These are phyloP conservation scores for Trichoderma polysporum DNA, from an alignment of 2,329 filamentous ascomycete genomes.

Conservation along the genomic window DNA sequence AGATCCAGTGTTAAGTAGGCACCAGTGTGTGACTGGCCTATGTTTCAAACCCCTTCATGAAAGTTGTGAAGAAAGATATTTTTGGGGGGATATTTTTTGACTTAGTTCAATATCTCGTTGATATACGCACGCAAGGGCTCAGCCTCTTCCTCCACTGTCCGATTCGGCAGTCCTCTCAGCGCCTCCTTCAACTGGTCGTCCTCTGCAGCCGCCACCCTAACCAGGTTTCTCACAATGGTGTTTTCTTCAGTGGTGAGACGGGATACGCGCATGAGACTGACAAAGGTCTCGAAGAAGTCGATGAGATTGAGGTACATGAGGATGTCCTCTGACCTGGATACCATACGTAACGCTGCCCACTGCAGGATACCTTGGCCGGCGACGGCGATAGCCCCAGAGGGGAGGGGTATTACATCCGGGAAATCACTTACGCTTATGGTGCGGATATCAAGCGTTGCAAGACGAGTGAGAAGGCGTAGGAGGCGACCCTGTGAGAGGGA, in stretches of 20 bases:
- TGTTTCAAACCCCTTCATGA: background rate
- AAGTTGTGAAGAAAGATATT: background rate
- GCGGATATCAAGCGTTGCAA: slow-evolving; percentile 48
- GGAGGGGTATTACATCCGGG: slow-evolving; percentile 35
- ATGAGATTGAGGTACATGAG: slow-evolving; percentile 52
- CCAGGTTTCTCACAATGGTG: slow-evolving; percentile 38
- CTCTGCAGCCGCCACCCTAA: slow-evolving; percentile 41
- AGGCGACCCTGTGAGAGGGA: slow-evolving; percentile 54
- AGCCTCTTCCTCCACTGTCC: slow-evolving; percentile 52
- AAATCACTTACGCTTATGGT: slow-evolving; percentile 41
- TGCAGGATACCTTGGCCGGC: slow-evolving; percentile 46
- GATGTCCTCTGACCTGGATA: slow-evolving; percentile 50
- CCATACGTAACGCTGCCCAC: slow-evolving; percentile 53
- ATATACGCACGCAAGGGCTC: slow-evolving; percentile 49
- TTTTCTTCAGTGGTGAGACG: slow-evolving; percentile 38
- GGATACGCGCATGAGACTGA: slow-evolving; percentile 48
- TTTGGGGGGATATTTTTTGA: background rate
- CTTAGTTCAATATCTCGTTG: slow-evolving; percentile 38
- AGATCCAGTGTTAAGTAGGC: background rate
- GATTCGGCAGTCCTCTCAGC: slow-evolving; percentile 45
- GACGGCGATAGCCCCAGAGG: slow-evolving; percentile 23
- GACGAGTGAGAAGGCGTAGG: slow-evolving; percentile 50
- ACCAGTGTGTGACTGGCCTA: background rate
- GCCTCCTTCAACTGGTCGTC: slow-evolving; percentile 42
- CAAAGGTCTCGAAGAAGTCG: slow-evolving; percentile 54